A percentile compares a stretch with the other conserved stretches of the same genome.
These are phyloP conservation scores for Brassica incana DNA, from an alignment of 345 rosid species.

Conservation along the genomic window DNA sequence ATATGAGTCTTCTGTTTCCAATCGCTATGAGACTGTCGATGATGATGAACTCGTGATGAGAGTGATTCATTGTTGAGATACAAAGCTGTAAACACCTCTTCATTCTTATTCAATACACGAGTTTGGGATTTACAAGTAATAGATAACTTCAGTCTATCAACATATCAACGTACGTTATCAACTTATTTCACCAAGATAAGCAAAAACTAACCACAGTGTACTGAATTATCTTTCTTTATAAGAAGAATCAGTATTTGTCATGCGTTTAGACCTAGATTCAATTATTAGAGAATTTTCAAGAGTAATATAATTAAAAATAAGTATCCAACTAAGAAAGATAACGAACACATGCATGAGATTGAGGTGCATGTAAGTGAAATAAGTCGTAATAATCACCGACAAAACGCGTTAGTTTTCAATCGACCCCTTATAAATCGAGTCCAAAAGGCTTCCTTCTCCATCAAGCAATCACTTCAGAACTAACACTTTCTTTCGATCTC, in stretches of 20 bases:
- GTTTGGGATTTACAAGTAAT: no score
- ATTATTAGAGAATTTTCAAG: conserved; percentile 30
- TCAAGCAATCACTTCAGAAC: conserved; percentile 30
- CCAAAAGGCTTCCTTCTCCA: conserved; percentile 31
- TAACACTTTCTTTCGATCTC: conserved; percentile 9
- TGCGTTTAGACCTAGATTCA: conserved; percentile 27
- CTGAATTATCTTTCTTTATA: background rate
- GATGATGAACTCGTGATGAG: no score
- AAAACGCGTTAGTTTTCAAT: conserved; percentile 28
- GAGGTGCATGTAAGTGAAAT: conserved; percentile 39
- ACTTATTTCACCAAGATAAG: background rate
- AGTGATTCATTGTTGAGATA: no score
- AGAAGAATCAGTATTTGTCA: conserved; percentile 1
- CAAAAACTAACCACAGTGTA: background rate
- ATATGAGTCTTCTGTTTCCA: no score
- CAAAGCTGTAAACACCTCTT: no score
- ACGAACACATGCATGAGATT: conserved; percentile 43
- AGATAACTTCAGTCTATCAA: background rate
- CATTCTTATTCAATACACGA: no score
- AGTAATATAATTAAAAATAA: conserved; percentile 13
- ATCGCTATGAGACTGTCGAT: no score
- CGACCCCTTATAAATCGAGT: conserved; percentile 30
- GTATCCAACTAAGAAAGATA: conserved; percentile 42
- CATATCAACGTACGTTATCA: background rate
- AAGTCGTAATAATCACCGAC: conserved; percentile 41